Evolutionary conservation across 148 eudicot species (phyloP).

Genomic region (Heliamphora exappendiculata): DNA sequence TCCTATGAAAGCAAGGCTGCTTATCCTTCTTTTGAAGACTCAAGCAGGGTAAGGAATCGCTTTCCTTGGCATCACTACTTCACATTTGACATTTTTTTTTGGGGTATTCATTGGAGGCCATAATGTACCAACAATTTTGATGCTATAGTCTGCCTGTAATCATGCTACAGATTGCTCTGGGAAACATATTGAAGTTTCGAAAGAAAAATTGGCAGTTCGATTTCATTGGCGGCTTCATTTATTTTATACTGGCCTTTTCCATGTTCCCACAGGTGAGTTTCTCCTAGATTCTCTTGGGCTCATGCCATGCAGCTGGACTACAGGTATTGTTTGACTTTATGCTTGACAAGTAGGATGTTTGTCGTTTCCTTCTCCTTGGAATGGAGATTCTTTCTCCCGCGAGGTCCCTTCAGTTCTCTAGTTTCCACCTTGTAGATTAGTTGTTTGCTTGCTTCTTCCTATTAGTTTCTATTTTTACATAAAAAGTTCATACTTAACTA

Average conservation of each 20-base stretch:
- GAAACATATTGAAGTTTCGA: conserved; percentile 91
- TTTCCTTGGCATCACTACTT: not conserved
- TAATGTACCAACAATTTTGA: not conserved
- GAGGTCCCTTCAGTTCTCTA: not conserved
- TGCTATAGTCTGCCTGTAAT: conserved; percentile 1
- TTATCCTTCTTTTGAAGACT: conserved; percentile 94
- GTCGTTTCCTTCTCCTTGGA: conserved; percentile 1
- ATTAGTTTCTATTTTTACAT: not conserved
- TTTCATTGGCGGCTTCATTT: conserved; percentile 91
- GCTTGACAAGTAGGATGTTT: not conserved
- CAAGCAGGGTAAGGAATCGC: conserved; percentile 64
- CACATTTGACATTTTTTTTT: not conserved
- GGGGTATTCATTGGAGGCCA: not conserved
- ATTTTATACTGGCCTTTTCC: conserved; percentile 82
- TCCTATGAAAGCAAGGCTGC: conserved; percentile 66
- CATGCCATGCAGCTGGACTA: not conserved
- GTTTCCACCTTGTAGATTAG: not conserved
- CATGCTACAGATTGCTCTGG: conserved; percentile 80
- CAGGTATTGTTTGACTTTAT: not conserved
- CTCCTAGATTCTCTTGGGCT: conserved; percentile 4
- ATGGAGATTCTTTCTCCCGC: not conserved
- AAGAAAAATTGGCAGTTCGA: conserved; percentile 99
- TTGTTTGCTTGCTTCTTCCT: not conserved
- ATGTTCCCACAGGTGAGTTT: conserved; percentile 92
- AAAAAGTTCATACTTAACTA: not conserved